phyloP scores from a whole-genome alignment of 805 yeast species.

The Candida chauliodis region DNA sequence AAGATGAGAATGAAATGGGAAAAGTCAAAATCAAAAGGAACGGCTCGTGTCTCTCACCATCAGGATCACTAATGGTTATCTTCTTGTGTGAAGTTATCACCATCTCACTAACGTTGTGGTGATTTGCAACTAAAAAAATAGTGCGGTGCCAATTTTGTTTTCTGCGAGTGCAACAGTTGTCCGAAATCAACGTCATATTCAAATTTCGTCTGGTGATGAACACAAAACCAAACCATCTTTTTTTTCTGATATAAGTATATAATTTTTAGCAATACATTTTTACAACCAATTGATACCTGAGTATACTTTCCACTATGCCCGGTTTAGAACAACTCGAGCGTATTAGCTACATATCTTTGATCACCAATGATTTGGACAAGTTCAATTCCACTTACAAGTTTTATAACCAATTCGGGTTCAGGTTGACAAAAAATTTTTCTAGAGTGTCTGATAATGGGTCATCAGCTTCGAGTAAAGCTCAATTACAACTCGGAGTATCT shows the following conservation, averaged over 20 bases:
- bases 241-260: no score
- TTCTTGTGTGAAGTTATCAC: no score
- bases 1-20: neutral
- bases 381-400: conserved; percentile 51
- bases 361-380: conserved; percentile 46
- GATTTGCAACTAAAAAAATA: no score
- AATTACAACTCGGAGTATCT: conserved; percentile 50
- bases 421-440: conserved; percentile 55
- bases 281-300: no score
- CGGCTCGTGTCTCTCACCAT: no score
- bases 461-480: conserved; percentile 22
- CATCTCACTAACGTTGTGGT: no score
- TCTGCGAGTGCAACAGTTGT: conserved; percentile 2
- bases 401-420: conserved; percentile 60
- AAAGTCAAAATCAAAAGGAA: no score
- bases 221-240: conserved; percentile 3
- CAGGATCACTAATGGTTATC: no score
- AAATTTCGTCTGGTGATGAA: conserved; percentile 6
- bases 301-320: conserved; percentile 6
- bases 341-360: conserved; percentile 58
- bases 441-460: conserved; percentile 43
- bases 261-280: no score
- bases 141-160: no score
- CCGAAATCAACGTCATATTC: neutral
- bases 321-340: conserved; percentile 18